phyloP scores from a whole-genome alignment of 2,329 filamentous ascomycete species.

The Setomelanomma holmii region DNA sequence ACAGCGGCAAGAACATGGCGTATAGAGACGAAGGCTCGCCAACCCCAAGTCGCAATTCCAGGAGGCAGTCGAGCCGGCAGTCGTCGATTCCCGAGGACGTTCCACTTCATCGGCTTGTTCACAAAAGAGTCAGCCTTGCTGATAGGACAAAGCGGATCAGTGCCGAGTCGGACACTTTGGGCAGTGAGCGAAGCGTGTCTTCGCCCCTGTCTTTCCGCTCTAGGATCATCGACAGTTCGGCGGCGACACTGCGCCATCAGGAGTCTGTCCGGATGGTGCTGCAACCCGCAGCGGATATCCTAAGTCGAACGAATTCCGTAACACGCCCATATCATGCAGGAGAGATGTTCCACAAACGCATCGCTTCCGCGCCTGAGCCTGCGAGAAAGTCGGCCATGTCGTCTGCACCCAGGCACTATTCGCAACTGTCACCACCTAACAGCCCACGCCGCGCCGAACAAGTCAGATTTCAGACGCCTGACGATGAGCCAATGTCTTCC shows the following conservation, averaged over 20 bases:
- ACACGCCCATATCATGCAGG: conserved; percentile 18
- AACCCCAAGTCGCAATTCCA: conserved; percentile 49
- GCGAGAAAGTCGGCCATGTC: conserved; percentile 13
- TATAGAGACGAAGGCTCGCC: conserved; percentile 50
- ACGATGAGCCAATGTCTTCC: conserved; percentile 20
- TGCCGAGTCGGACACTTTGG: conserved; percentile 34
- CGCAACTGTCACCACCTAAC: conserved; percentile 28
- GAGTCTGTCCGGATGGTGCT: conserved; percentile 39
- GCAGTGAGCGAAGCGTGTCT: conserved; percentile 28
- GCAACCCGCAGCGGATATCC: conserved; percentile 44
- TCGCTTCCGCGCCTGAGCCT: conserved; percentile 44
- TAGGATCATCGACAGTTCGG: conserved; percentile 38
- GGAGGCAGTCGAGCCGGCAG: conserved; percentile 53
- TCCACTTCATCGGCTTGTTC: conserved; percentile 57
- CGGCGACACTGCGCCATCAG: conserved; percentile 39
- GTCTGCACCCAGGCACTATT: conserved; percentile 22
- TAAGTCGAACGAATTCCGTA: conserved; percentile 38
- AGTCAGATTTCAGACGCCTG: conserved; percentile 13
- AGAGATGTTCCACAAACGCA: conserved; percentile 34
- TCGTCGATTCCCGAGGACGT: conserved; percentile 54
- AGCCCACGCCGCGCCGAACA: conserved; percentile 23
- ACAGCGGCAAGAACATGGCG: conserved; percentile 61
- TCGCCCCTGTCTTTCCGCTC: conserved; percentile 40
- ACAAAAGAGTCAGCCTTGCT: conserved; percentile 59
- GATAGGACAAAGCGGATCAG: conserved; percentile 49